Evolutionary conservation across 768 basidiomycete genomes (phyloP), one percentile per base, ranked within the genome.

Genomic region (Lactarius deliciosus): DNA sequence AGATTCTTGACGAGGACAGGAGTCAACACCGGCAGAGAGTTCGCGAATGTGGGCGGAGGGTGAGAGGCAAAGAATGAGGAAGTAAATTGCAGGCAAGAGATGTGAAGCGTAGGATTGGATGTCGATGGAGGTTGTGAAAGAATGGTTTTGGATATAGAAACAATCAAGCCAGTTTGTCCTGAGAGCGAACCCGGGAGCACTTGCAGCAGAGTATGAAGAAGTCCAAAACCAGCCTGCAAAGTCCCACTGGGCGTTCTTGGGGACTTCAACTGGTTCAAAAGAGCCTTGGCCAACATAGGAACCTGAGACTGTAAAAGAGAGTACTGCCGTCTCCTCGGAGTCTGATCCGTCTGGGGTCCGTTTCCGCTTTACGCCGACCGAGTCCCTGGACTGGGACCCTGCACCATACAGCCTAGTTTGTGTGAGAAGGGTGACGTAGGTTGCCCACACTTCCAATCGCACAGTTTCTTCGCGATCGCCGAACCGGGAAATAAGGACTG

Each of bases 381-480:
- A 77, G 18, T 86, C 81, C 57, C 82, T 82, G 61, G 73, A 76
- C 68, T 86, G 85, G 1, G 84, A 79, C 2, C 83, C 75, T 11
- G 87, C 87, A 20, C 90, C 92, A 67, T 94, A 94, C 57, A 92
- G 80, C 25, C 83, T 81, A 1, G 94, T 96, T 77, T 96, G 96
- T 60, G 83, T 90, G 47, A 99, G 83, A 13, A 99, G 83, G 0
- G 83, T 79, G 40, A 83, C 85, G 74, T 96, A 96, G 0, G 96
- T 90, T 0, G 88, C 81, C 90, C 96, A 96, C 18, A 98, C 83
- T 75, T 99, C 97, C 34, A 97, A 79, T 38, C 91, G 85, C 36
- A 98, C 97, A 5, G 92, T 96, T 73, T 95, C 91, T 77, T 99
- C 97, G 54, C 97, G 89, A 75, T 99, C 97, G 47, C 87, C 88